Base-by-base conservation (phyloP, 164 flowering plant species). In the Vitis rupestris region DNA sequence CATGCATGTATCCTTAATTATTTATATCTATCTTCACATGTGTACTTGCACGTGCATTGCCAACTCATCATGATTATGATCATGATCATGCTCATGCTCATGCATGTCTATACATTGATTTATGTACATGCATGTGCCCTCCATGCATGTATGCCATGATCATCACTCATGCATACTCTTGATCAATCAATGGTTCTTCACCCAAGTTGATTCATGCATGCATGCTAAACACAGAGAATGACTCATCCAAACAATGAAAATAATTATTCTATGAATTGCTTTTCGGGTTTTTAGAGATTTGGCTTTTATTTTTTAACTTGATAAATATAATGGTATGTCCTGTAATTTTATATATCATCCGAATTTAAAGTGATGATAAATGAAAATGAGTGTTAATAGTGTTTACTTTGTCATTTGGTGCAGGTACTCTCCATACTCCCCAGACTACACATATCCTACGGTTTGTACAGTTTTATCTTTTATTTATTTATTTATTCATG, bases 391-490 rank as follows among this genome's bases (percentile, higher is more conserved):
- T 37, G 44, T 37, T 37, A 37, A 37, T 37, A 56, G 8, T 31
- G 7, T 60, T 67, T 23, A 10, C 12, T 60, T 52, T 16, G 9
- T 51, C 17, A n/a, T 17, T 31, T 55, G 9, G 82, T 74, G 71
- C 87, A 90, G 95, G 87, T 90, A 86, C 80, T 81, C 95, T 64
- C 71, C 87, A 8, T 91, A 87, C 81, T 87, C 93, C 31, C 79
- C 89, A 1, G 97, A 91, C 64, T 91, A 88, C 87, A 76, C 82
- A 48, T 91, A 88, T 62, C 89, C 90, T 15, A 78, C 89, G 97
- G 97, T 90, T 69, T 61, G 89, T 82, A 68, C 71, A 55, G 27
- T 11, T 51, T 61, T 31, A 70, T 67, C 61, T 63, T 49, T 66
- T 16, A 16, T 9, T 60, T 10, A 2, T 7, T 49, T 11, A 55